Evolutionary conservation across 352 stramenopile genomes (phyloP).

Genomic region (Phytopythium helicoides): DNA sequence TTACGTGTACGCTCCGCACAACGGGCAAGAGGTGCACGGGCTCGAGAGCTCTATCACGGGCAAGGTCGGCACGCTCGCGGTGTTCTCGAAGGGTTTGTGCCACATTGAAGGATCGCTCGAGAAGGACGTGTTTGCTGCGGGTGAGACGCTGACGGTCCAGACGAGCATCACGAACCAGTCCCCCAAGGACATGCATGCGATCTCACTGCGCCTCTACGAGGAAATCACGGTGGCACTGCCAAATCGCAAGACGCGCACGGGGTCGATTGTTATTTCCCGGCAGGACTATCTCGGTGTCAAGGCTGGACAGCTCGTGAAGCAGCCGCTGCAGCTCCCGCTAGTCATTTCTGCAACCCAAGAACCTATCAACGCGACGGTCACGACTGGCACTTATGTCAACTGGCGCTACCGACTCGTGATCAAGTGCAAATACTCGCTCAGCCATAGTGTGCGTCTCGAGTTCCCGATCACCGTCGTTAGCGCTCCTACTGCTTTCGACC

Average conservation of each 20-base stretch:
- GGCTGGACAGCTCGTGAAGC: constrained; percentile 21
- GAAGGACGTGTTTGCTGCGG: constrained; percentile 26
- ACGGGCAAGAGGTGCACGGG: background rate
- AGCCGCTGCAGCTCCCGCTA: constrained; percentile 22
- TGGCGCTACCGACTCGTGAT: constrained; percentile 31
- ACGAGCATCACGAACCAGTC: constrained; percentile 29
- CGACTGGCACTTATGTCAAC: constrained; percentile 23
- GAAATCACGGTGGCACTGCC: constrained; percentile 27
- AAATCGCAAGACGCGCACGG: constrained; percentile 17
- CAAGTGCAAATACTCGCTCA: constrained; percentile 30
- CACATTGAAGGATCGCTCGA: constrained; percentile 22
- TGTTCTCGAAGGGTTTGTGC: constrained; percentile 24
- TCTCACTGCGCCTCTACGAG: constrained; percentile 27
- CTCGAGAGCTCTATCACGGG: constrained; percentile 7
- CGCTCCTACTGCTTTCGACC: background rate
- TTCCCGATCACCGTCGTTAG: constrained; percentile 24
- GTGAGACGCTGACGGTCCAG: constrained; percentile 23
- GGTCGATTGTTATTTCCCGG: constrained; percentile 18
- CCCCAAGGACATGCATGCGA: constrained; percentile 24
- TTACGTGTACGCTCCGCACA: background rate
- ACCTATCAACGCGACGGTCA: constrained; percentile 19
- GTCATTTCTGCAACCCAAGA: constrained; percentile 13
- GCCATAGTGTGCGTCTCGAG: constrained; percentile 34
- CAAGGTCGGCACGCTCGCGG: constrained; percentile 6
- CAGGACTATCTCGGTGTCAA: constrained; percentile 22